Percentiles rank a stretch among this genome's conserved stretches.
Evolutionary conservation across 176 grass and related monocot species (phyloP).

Genomic region (Zea luxurians): DNA sequence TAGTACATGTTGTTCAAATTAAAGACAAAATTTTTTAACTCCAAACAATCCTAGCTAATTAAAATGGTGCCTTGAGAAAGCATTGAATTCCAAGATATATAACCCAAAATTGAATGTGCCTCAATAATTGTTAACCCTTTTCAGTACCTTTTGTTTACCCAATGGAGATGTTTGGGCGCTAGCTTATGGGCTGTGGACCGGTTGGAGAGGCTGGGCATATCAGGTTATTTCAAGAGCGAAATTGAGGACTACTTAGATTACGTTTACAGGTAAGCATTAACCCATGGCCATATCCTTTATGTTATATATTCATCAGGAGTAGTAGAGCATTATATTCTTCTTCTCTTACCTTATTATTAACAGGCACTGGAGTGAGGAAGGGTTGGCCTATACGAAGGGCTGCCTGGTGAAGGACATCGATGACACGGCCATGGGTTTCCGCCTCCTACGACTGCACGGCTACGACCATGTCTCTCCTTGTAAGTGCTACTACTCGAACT

Average conservation of each 20-base stretch:
- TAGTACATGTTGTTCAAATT: too few species aligned
- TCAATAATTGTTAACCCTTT: background rate
- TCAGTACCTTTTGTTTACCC: background rate
- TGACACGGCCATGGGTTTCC: conserved; percentile 53
- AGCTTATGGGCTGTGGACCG: background rate
- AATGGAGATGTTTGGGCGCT: background rate
- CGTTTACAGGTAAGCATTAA: background rate
- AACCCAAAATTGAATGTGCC: background rate
- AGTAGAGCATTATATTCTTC: background rate
- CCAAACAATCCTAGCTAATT: too few species aligned
- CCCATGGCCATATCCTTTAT: too few species aligned
- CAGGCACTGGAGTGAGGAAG: conserved; percentile 29
- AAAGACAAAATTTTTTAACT: too few species aligned
- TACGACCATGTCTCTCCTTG: conserved; percentile 42
- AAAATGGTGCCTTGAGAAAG: too few species aligned
- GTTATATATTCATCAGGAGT: background rate
- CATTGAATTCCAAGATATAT: background rate
- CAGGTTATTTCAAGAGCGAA: background rate
- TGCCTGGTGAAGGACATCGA: conserved; percentile 32
- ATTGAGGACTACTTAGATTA: background rate
- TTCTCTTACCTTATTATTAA: too few species aligned
- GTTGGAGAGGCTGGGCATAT: background rate
- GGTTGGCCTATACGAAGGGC: background rate
- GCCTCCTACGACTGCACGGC: conserved; percentile 44
- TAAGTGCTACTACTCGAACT: background rate